A percentile compares a stretch with the other conserved stretches of the same genome.
These are phyloP conservation scores for Thyridium curvatum DNA, from an alignment of 2,329 filamentous ascomycete species.

Conservation along the genomic window DNA sequence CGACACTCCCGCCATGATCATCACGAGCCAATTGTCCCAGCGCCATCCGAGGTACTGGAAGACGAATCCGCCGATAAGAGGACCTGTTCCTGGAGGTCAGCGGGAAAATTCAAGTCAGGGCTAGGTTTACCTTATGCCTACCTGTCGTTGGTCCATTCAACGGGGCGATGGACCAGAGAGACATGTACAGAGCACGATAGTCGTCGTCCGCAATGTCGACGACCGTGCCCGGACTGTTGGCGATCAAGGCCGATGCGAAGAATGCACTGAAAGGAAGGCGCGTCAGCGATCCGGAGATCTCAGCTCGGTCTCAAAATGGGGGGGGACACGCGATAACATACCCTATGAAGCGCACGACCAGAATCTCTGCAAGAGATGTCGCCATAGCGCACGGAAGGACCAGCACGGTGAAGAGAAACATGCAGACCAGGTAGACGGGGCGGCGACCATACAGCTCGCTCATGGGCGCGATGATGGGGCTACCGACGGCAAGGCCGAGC, in stretches of 20 bases:
- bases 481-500: constrained; percentile 62
- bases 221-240: constrained; percentile 76
- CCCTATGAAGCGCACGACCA: constrained; percentile 65
- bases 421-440: constrained; percentile 58
- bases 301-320: not conserved
- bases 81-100: constrained; percentile 38
- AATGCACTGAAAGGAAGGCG: constrained; percentile 11
- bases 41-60: constrained; percentile 76
- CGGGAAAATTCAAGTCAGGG: not conserved
- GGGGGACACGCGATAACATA: constrained; percentile 16
- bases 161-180: constrained; percentile 76
- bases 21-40: constrained; percentile 77
- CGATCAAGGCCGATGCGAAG: constrained; percentile 65
- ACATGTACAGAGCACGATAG: constrained; percentile 75
- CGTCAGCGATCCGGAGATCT: no score
- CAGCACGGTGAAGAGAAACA: constrained; percentile 57
- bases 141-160: constrained; percentile 62
- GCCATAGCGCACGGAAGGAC: constrained; percentile 66
- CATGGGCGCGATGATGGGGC: constrained; percentile 66
- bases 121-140: constrained; percentile 2
- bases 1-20: constrained; percentile 63
- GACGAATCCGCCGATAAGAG: constrained; percentile 75
- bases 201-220: constrained; percentile 79
- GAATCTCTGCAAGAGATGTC: constrained; percentile 54
- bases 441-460: constrained; percentile 60